Evolutionary conservation across 179 eudicot genomes (phyloP).

Genomic region (Heliamphora pulchella): DNA sequence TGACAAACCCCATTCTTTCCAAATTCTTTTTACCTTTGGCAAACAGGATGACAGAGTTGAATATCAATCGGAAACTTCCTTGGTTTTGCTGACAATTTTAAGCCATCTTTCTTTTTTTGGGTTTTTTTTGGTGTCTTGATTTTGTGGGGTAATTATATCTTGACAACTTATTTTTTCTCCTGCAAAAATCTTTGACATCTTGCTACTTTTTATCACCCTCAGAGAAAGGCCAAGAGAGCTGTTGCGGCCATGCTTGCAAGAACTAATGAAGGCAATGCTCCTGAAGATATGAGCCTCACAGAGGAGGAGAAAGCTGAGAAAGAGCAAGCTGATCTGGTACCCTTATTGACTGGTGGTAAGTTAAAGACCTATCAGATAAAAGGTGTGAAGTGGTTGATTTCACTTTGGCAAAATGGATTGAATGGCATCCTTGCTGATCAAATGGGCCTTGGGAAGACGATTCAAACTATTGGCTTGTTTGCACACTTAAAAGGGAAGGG

Average conservation of each 20-base stretch:
- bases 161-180: neutral
- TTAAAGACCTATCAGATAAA: constrained; percentile 81
- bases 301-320: constrained; percentile 62
- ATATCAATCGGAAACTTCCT: no score
- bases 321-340: constrained; percentile 86
- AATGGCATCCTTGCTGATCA: constrained; percentile 99
- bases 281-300: constrained; percentile 62
- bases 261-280: constrained; percentile 50
- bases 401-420: constrained; percentile 95
- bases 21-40: no score
- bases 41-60: no score
- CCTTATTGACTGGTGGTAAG: constrained; percentile 88
- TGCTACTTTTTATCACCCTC: neutral
- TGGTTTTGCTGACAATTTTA: no score
- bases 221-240: constrained; percentile 96
- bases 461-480: constrained; percentile 89
- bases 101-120: no score
- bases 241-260: constrained; percentile 95
- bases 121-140: neutral
- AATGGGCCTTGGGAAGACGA: constrained; percentile 99
- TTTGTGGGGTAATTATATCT: neutral
- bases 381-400: constrained; percentile 95
- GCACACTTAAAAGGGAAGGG: constrained; percentile 93
- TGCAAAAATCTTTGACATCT: neutral
- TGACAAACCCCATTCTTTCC: no score